These are phyloP conservation scores for Colletotrichum euphorbiae DNA, from an alignment of 2,329 filamentous ascomycete genomes.

Conservation along the genomic window DNA sequence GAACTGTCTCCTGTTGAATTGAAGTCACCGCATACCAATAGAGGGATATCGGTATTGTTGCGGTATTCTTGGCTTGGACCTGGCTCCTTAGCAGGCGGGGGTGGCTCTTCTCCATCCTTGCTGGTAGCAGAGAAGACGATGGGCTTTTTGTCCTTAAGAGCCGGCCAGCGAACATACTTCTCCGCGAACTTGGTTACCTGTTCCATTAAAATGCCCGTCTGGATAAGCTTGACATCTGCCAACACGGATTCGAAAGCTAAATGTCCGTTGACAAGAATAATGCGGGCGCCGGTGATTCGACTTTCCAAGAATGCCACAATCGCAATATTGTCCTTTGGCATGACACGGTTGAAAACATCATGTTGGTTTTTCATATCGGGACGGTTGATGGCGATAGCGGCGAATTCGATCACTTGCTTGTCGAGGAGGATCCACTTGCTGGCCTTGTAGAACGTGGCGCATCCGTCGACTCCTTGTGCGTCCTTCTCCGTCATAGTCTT, in stretches of 20 bases:
- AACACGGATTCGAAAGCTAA: slow-evolving; percentile 93
- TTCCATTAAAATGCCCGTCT: slow-evolving; percentile 96
- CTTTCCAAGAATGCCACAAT: slow-evolving; percentile 95
- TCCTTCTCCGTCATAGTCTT: slow-evolving; percentile 94
- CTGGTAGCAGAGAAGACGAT: slow-evolving; percentile 54
- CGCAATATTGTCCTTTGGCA: slow-evolving; percentile 98
- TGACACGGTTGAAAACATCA: slow-evolving; percentile 97
- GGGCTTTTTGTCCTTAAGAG: slow-evolving; percentile 83
- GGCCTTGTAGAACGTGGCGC: slow-evolving; percentile 95
- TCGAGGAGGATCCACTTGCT: slow-evolving; percentile 95
- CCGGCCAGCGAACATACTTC: slow-evolving; percentile 81
- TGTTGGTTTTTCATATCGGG: slow-evolving; percentile 98
- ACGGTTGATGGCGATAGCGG: slow-evolving; percentile 90
- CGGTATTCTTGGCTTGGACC: slow-evolving; percentile 89
- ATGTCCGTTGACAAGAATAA: slow-evolving; percentile 95
- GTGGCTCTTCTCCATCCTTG: slow-evolving; percentile 59
- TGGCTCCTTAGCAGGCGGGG: slow-evolving; percentile 71
- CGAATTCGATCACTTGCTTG: slow-evolving; percentile 94
- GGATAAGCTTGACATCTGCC: slow-evolving; percentile 95
- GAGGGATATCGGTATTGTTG: slow-evolving; percentile 86
- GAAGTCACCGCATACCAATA: slow-evolving; percentile 95
- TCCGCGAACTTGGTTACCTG: slow-evolving; percentile 88
- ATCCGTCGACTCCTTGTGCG: slow-evolving; percentile 91
- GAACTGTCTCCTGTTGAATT: slow-evolving; percentile 90
- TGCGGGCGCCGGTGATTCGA: slow-evolving; percentile 84